Conservation (phyloP, 129 eudicot genomes). For the Chrysanthemum lavandulifolium region DNA sequence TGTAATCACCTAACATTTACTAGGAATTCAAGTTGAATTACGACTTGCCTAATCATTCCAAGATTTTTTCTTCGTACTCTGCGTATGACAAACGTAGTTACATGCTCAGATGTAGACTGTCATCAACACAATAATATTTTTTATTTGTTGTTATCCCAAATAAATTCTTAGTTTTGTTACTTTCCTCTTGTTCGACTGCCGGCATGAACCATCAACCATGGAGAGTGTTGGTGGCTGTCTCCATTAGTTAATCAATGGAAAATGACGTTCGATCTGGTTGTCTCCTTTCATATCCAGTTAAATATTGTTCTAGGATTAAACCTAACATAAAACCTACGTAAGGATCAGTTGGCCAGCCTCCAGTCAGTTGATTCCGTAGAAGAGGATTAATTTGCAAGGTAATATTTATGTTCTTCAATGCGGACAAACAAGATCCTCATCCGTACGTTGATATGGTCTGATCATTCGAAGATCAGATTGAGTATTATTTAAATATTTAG, state of each 20-base stretch:
- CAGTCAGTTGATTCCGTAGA: no score
- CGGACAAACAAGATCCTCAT: not conserved
- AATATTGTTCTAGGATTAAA: not conserved
- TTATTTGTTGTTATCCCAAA: not conserved
- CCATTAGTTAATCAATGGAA: not conserved
- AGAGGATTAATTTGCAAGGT: no score
- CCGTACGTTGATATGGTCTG: not conserved
- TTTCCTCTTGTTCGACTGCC: constrained; percentile 17
- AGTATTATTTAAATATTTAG: not conserved
- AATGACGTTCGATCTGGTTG: not conserved
- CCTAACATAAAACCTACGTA: not conserved
- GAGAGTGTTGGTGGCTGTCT: constrained; percentile 16
- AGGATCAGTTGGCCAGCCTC: no score
- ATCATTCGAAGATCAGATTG: not conserved
- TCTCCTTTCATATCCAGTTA: not conserved
- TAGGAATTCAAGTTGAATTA: not conserved
- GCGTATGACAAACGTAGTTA: constrained; percentile 8
- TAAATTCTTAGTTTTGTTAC: constrained; percentile 21
- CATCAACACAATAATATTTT: not conserved
- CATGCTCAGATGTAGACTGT: constrained; percentile 22
- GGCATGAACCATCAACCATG: constrained; percentile 11
- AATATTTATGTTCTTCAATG: no score
- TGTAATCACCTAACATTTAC: constrained; percentile 22
- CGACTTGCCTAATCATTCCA: constrained; percentile 25
- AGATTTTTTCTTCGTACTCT: constrained; percentile 23